Evolutionary conservation across 768 basidiomycete species (phyloP), one percentile per base, ranked within the genome.

Genomic region (Macrolepiota fuliginosa): DNA sequence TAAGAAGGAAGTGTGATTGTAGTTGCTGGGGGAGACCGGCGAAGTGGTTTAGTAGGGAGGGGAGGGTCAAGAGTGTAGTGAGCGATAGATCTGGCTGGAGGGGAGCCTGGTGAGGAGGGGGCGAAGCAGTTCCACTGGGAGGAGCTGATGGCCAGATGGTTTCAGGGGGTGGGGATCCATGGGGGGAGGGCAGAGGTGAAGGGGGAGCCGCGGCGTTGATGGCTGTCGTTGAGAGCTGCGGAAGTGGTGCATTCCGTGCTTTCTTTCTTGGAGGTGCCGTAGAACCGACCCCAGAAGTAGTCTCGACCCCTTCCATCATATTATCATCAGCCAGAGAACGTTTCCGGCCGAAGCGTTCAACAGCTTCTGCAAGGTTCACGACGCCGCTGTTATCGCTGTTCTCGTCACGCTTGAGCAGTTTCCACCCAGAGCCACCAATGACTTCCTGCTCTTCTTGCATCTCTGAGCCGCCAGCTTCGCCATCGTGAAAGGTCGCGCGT

Each of bases 1-100:
- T 94, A 67, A 98, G 87, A 58, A 98, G 85, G 68, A 97, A 87
- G 73, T 98, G 95, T 4, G 94, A 94, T 76, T 98, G 96, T 12
- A 98, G 78, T 7, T 86, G 81, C 10, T 89, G 80, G 0, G 96
- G 94, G 25, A 98, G 81, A 57, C 74, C 80, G 29, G 86, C 86
- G 75, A 95, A 98, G 65, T 95, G 91, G 6, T 83, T 74, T 13
- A 97, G 82, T 39, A 99, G 79, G 1, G 87, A 81, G 1, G 96
- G 95, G 0, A 99, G 83, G 0, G 96, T 89, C 59, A 96, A 75
- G 42, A 99, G 86, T 0, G 94, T 89, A 5, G 92, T 88, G 13
- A 98, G 74, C 12, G 91, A 83, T 40, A 92, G 73, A 73, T 94
- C 92, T 6, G 92, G 90, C 70, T 93, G 91, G 36, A 94, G 71